Base-by-base conservation (phyloP, 148 eudicot genomes). In the Silene uniflora region DNA sequence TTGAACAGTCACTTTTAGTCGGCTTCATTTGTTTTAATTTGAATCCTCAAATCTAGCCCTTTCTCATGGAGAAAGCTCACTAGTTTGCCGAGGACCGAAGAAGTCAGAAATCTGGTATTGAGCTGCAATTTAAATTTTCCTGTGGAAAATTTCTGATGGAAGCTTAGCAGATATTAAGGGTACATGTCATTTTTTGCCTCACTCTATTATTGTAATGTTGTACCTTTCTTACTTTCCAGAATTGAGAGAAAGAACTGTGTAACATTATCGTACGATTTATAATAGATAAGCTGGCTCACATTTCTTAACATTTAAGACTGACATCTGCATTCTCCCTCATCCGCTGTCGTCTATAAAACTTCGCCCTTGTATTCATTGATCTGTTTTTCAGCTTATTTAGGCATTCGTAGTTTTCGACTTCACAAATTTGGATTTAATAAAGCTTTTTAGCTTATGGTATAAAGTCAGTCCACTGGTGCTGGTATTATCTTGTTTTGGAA, bases 241-340 rank as follows among this genome's bases (percentile, higher is more conserved):
- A 32, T 19, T 59, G 47, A 18, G 75, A 65, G 72, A 66, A 71
- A 76, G 47, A 44, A 17, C 47, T 16, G 46, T 66, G 47, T 35
- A 32, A 66, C 69, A 66, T 32, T 66, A 66, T n/a, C n/a, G n/a
- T 32, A 66, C 56, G 47, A 66, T 66, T 66, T 66, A 7, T 17
- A 35, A 66, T 32, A 66, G 47, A 66, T 44, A 66, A 66, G 18
- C 44, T 6, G 49, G 22, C n/a, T 66, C 47, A 18, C 22, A 32
- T 32, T 16, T 66, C 49, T 16, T 35, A 66, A 66, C 23, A 66
- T 66, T 66, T 66, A 18, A 32, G 69, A 35, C 47, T 6, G 47
- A 7, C 47, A 35, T 66, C 69, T 66, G 5, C 56, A 52, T 16
- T 52, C 17, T 52, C 10, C 22, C 18, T 22, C 12, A 3, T 22